Conservation (phyloP, 495 filamentous ascomycete genomes). For the Bryoglossum gracile region DNA sequence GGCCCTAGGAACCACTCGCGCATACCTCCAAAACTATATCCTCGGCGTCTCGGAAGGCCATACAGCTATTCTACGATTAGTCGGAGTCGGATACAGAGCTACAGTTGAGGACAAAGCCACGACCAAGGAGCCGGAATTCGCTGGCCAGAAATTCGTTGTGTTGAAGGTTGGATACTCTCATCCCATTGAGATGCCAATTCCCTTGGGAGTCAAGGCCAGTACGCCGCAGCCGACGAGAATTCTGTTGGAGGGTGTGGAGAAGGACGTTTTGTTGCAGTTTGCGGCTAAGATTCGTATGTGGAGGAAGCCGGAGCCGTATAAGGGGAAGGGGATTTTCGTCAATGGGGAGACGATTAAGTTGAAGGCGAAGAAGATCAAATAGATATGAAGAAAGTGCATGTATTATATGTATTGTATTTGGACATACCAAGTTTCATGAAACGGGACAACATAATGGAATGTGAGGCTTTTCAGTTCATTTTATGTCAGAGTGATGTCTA, state of each 20-base stretch:
- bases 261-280: conserved; percentile 78
- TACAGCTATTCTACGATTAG: conserved; percentile 80
- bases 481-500: conserved; percentile 9
- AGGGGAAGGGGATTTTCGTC: conserved; percentile 98
- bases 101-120: conserved; percentile 69
- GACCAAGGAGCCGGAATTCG: conserved; percentile 58
- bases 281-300: conserved; percentile 82
- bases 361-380: conserved; percentile 99
- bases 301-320: conserved; percentile 93
- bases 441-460: not conserved
- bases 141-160: conserved; percentile 78
- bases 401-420: conserved; percentile 24
- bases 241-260: conserved; percentile 78
- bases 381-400: conserved; percentile 30
- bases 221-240: conserved; percentile 92
- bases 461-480: not conserved
- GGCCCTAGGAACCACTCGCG: conserved; percentile 69
- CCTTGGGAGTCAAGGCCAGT: conserved; percentile 75
- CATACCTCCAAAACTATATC: conserved; percentile 83
- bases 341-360: conserved; percentile 95
- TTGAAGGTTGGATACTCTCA: conserved; percentile 96
- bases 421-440: conserved; percentile 3
- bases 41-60: conserved; percentile 94
- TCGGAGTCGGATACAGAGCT: conserved; percentile 95
- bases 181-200: conserved; percentile 81